Evolutionary conservation across 2,329 filamentous ascomycete genomes (phyloP), one percentile per base, ranked within the genome.

Genomic region (Aspergillus sp.): DNA sequence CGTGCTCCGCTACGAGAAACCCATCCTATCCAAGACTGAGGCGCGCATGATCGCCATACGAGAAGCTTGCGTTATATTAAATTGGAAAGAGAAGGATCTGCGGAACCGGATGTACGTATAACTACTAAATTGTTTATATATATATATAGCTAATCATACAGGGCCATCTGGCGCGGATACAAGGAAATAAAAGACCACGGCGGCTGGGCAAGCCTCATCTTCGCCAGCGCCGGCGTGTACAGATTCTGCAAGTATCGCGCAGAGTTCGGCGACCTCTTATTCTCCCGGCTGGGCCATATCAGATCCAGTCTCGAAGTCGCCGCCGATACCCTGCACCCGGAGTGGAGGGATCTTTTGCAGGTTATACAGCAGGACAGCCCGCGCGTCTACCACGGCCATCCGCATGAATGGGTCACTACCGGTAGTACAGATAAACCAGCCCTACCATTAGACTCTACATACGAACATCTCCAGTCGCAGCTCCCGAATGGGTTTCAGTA

Each of bases 231-330:
- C 71, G 83, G 83, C 2, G 78, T 85, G 13, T 85, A 85, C 66
- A 76, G 83, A 7, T 83, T 85, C 67, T 85, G 82, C 78, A 85
- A 85, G 64, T 85, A 85, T 64, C 78, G 83, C 43, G 78, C 80
- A 1, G 80, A 79, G 4, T 84, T 85, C 63, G 76, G 78, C 42
- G 74, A 76, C 5, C 79, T 81, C 15, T 78, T 81, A 3, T 80
- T 83, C 69, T 72, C 76, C 36, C 76, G 76, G 2, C 71, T 85
- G 6, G 72, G 73, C 15, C 72, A 71, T 32, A 64, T 83, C 8
- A 68, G 74, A 41, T 75, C 78, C 26, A 74, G 80, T 15, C 74
- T 84, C n/a, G 80, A 83, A 62, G 76, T 83, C 7, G 80, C 80
- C 2, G 81, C 81, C 1, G 81, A 83, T 57, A 83, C 80, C 1